Percentiles rank a stretch among this genome's conserved stretches.
phyloP scores from a whole-genome alignment of 306 rosid genomes.

The Cucurbita moschata region DNA sequence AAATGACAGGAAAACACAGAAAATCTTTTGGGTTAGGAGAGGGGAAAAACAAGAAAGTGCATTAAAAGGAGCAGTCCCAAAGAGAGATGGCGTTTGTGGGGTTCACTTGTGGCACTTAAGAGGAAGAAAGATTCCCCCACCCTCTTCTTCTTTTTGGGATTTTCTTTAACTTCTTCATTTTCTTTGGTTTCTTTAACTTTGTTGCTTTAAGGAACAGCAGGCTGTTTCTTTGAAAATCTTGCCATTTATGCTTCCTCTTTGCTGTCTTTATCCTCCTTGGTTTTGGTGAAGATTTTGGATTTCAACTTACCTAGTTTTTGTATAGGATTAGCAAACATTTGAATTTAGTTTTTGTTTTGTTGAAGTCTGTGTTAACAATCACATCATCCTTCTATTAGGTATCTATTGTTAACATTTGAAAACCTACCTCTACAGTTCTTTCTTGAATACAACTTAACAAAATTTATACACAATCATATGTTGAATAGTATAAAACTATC shows the following conservation, averaged over 20 bases:
- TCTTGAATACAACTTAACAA: no score
- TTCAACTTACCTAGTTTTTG: background rate
- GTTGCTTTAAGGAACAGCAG: slow-evolving; percentile 10
- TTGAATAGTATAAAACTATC: no score
- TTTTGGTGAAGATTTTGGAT: background rate
- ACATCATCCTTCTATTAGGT: no score
- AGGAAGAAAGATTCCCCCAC: slow-evolving; percentile 45
- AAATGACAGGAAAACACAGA: background rate
- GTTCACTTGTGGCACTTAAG: no score
- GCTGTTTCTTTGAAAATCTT: slow-evolving; percentile 1
- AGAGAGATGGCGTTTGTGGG: no score
- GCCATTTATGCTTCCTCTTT: slow-evolving; percentile 21
- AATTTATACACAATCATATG: no score
- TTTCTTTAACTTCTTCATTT: slow-evolving; percentile 12
- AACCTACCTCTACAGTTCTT: no score
- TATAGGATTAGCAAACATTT: no score
- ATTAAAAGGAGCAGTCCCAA: slow-evolving; percentile 28
- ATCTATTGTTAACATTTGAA: no score
- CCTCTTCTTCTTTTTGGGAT: slow-evolving; percentile 22
- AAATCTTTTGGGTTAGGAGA: slow-evolving; percentile 7
- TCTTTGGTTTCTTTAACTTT: background rate
- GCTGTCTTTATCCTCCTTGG: slow-evolving; percentile 9
- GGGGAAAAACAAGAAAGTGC: slow-evolving; percentile 7
- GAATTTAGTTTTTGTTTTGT: no score
- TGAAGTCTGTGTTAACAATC: no score